A percentile compares a stretch with the other conserved stretches of the same genome.
Evolutionary conservation across 2,329 filamentous ascomycete genomes (phyloP).

Genomic region (Didymella pinodella): DNA sequence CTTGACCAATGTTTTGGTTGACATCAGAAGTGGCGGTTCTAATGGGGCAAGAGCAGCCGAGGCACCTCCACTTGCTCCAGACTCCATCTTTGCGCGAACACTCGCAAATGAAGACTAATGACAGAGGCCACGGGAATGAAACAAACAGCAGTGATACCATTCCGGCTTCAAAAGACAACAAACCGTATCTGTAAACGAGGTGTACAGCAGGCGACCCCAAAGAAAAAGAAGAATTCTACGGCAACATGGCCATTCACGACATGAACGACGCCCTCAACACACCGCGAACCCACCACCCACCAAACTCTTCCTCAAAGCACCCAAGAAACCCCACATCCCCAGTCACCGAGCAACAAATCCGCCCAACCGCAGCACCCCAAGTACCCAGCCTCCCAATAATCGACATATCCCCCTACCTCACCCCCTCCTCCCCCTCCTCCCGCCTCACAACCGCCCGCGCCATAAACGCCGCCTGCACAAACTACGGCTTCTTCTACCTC

Average conservation of each 20-base stretch:
- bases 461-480: conserved; percentile 48
- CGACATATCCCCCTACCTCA: conserved; percentile 52
- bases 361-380: conserved; percentile 26
- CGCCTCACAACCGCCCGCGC: conserved; percentile 40
- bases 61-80: neutral
- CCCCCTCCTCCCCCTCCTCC: conserved; percentile 27
- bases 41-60: conserved; percentile 16
- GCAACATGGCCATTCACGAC: conserved; percentile 24
- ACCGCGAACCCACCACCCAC: conserved; percentile 15
- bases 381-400: conserved; percentile 50
- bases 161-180: too few relatives aligned
- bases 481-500: conserved; percentile 56
- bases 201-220: neutral
- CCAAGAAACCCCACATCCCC: conserved; percentile 35
- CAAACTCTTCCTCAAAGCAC: neutral
- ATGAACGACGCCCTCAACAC: conserved; percentile 23
- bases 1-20: too few relatives aligned
- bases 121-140: neutral
- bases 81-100: neutral
- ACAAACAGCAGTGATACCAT: too few relatives aligned
- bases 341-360: conserved; percentile 18
- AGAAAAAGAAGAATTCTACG: neutral
- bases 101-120: neutral
- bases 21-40: neutral
- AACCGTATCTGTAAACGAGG: neutral